Conservation (phyloP, 2,329 filamentous ascomycete genomes). For the Alternaria novae-zelandiae region DNA sequence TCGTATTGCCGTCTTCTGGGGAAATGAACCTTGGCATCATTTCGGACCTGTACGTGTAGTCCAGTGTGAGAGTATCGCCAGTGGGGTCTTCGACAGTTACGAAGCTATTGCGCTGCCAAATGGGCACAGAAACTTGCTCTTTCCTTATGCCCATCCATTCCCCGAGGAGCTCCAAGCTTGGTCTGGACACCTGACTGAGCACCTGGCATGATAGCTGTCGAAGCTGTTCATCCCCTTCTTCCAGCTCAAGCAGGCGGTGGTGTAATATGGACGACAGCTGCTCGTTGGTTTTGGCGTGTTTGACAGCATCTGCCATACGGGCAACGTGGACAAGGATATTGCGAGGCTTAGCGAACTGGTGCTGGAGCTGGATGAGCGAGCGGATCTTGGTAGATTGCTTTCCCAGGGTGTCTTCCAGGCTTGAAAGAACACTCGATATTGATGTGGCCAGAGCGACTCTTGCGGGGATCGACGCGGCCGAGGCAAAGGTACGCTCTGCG, state of each 20-base stretch:
- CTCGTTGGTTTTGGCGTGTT: constrained; percentile 51
- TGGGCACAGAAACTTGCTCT: constrained; percentile 37
- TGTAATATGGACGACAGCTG: constrained; percentile 49
- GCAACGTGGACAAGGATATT: constrained; percentile 62
- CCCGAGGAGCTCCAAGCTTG: constrained; percentile 71
- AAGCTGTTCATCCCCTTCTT: constrained; percentile 68
- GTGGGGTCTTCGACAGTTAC: constrained; percentile 35
- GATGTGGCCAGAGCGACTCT: constrained; percentile 52
- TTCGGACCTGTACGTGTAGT: constrained; percentile 68
- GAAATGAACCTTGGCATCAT: constrained; percentile 76
- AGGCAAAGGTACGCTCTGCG: constrained; percentile 45
- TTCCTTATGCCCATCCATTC: constrained; percentile 75
- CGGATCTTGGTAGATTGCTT: constrained; percentile 29
- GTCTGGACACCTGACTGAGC: constrained; percentile 65
- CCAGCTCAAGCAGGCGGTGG: constrained; percentile 55
- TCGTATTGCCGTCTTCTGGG: constrained; percentile 63
- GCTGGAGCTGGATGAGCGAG: constrained; percentile 52
- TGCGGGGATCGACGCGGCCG: constrained; percentile 45
- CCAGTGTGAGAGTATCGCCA: constrained; percentile 45
- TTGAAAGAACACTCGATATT: constrained; percentile 48
- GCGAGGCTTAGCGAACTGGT: constrained; percentile 53
- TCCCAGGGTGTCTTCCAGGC: constrained; percentile 50
- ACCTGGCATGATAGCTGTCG: constrained; percentile 71
- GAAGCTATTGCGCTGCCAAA: constrained; percentile 39
- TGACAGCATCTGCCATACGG: constrained; percentile 54